A percentile compares a stretch with the other conserved stretches of the same genome.
Conservation (phyloP, 164 flowering plant species). For the Macadamia integrifolia region DNA sequence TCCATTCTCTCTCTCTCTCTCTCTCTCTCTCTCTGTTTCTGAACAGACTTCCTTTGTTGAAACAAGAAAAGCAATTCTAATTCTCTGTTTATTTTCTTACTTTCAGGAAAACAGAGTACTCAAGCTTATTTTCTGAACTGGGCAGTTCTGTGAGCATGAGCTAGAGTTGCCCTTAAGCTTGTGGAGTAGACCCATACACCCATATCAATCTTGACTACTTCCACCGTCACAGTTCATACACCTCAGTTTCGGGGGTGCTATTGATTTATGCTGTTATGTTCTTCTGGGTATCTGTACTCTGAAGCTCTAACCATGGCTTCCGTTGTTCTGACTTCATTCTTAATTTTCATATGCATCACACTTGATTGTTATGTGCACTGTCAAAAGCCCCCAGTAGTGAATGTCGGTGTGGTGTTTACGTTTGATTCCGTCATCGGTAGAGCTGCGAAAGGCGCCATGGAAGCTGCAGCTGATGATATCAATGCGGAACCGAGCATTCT, state of each 20-base stretch:
- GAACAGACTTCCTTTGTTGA: no score
- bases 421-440: slow-evolving; percentile 72
- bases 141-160: background rate
- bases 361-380: slow-evolving; percentile 24
- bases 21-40: no score
- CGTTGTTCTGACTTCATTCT: slow-evolving; percentile 7
- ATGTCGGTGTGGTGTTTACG: slow-evolving; percentile 67
- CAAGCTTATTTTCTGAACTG: background rate
- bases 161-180: no score
- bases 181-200: no score
- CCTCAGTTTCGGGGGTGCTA: no score
- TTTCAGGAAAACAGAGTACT: no score
- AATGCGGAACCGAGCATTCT: slow-evolving; percentile 54
- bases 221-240: background rate
- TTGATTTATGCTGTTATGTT: background rate
- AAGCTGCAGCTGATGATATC: slow-evolving; percentile 56
- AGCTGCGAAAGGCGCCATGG: slow-evolving; percentile 57
- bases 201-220: background rate
- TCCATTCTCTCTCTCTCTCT: no score
- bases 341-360: slow-evolving; percentile 25
- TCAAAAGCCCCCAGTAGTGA: slow-evolving; percentile 42
- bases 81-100: no score
- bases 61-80: no score
- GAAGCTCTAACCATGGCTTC: slow-evolving; percentile 16
- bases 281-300: background rate